Percentiles rank a stretch among this genome's conserved stretches.
These are phyloP conservation scores for Apiospora arundinis DNA, from an alignment of 2,329 filamentous ascomycete genomes.

Conservation along the genomic window DNA sequence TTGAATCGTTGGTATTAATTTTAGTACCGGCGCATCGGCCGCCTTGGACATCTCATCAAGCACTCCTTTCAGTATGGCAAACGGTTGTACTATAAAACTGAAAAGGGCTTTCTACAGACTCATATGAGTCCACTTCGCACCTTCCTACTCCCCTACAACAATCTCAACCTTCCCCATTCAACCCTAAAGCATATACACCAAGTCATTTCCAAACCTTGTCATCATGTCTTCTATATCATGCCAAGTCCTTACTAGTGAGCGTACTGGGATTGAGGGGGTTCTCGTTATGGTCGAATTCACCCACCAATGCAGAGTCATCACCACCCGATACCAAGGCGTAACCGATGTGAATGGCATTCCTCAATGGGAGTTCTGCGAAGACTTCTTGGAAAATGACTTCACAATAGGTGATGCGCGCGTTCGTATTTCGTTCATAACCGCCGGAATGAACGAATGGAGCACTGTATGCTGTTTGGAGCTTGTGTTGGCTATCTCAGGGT, in stretches of 20 bases:
- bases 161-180: neutral
- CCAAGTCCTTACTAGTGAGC: conserved; percentile 1
- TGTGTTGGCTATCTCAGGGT: neutral
- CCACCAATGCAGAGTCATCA: neutral
- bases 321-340: neutral
- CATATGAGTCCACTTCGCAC: neutral
- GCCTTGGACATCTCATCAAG: neutral
- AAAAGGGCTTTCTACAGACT: neutral
- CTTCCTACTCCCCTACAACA: neutral
- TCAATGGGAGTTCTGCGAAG: neutral
- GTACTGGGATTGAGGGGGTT: neutral
- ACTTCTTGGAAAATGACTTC: neutral
- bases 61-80: neutral
- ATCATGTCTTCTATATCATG: conserved; percentile 1
- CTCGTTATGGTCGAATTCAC: neutral
- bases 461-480: conserved; percentile 7
- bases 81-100: neutral
- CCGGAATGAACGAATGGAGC: neutral
- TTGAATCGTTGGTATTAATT: neutral
- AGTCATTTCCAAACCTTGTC: neutral
- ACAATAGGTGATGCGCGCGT: neutral
- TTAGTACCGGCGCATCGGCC: neutral
- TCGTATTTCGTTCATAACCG: neutral
- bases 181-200: neutral
- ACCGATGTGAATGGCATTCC: neutral